phyloP scores from a whole-genome alignment of 352 stramenopile genomes.

The Pythium phragmiticola region DNA sequence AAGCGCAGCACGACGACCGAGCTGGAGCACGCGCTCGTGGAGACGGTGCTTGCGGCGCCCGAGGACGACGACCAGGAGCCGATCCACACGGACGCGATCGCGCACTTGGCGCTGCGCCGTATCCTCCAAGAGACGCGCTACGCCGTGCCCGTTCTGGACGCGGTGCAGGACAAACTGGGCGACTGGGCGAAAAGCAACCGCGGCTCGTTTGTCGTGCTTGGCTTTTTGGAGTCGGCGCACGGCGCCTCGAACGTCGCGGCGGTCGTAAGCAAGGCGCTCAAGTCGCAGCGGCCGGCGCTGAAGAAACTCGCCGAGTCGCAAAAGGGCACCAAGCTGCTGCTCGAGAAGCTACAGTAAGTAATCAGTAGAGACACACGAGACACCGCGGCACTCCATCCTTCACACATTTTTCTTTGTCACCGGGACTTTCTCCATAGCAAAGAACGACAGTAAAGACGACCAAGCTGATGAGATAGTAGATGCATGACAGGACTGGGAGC shows the following conservation, averaged over 20 bases:
- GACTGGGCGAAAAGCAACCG: conserved; percentile 71
- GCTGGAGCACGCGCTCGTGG: conserved; percentile 43
- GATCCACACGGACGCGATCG: conserved; percentile 72
- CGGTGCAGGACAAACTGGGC: conserved; percentile 42
- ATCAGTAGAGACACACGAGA: not conserved
- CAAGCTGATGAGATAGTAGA: too few relatives aligned
- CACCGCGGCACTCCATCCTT: too few relatives aligned
- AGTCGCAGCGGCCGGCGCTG: conserved; percentile 50
- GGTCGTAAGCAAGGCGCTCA: conserved; percentile 62
- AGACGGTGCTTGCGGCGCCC: conserved; percentile 43
- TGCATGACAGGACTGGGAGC: too few relatives aligned
- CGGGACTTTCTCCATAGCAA: too few relatives aligned
- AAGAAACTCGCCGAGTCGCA: conserved; percentile 59
- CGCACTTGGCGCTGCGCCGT: conserved; percentile 68
- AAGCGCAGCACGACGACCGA: conserved; percentile 59
- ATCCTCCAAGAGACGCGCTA: conserved; percentile 72
- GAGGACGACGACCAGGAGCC: conserved; percentile 46
- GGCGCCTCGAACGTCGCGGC: conserved; percentile 42
- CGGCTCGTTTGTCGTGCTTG: conserved; percentile 80
- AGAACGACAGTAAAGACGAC: too few relatives aligned
- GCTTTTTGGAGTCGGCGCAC: conserved; percentile 76
- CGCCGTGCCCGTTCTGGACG: conserved; percentile 43
- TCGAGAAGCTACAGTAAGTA: conserved; percentile 76
- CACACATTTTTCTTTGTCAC: too few relatives aligned
- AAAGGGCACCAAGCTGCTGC: conserved; percentile 80